Evolutionary conservation across 1,139 yeast genomes (phyloP), one percentile per base, ranked within the genome.

Genomic region (Yamadazyma songkhlaensis): DNA sequence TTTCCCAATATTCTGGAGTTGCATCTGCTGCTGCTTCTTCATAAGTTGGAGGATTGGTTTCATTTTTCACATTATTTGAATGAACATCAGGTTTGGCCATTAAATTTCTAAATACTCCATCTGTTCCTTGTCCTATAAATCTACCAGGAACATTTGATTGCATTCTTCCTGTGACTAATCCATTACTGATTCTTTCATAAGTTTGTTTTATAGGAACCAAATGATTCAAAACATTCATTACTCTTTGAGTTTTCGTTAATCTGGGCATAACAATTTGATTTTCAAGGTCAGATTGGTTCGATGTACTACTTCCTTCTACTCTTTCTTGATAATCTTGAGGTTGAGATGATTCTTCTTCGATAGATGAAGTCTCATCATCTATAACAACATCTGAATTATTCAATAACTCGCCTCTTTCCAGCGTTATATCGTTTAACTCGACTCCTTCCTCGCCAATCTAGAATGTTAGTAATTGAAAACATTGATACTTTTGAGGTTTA

Each of bases 1-100:
- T 79, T 58, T 94, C 98, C 95, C 97, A 94, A 59, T 94, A 94
- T 32, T 96, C 96, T 0, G 99, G 99, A 0, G 95, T 80, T 15
- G 95, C 79, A 59, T 92, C 99, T 2, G 92, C 86, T 0, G 96
- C 90, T 0, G 96, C 97, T 54, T 90, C 97, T 43, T 87, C 96
- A 60, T 94, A 92, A 0, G 94, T 72, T 2, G 98, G 98, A n/a
- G 97, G 95, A 36, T 71, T 69, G 33, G 69, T 69, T 38, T 67
- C 74, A 29, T 67, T 69, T 34, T 63, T 67, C 10, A 56, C 55
- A 13, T 60, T 48, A 12, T 48, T 48, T 9, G 67, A 58, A 44
- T 79, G 84, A 3, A 70, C 57, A 41, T 81, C 89, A 8, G 90
- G 90, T 54, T 89, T 90, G 5, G 97, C 97, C 54, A 85, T 78